Conservation (phyloP, 495 filamentous ascomycete species). For the Penicillium pancosmium region DNA sequence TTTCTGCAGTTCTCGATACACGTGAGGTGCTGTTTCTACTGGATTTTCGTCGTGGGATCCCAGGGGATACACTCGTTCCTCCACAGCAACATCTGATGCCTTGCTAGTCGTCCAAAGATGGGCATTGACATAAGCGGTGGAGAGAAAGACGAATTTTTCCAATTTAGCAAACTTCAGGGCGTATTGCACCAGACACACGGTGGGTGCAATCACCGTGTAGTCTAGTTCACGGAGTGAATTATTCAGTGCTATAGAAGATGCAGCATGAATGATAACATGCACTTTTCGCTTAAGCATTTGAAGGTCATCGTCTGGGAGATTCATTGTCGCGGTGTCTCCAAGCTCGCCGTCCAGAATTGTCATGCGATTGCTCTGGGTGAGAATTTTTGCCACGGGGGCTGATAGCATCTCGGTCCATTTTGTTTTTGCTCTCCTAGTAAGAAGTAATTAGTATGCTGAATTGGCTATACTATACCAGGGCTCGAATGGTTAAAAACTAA, state of each 20-base stretch:
- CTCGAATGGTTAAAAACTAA: conserved; percentile 6
- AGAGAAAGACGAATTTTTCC: conserved; percentile 28
- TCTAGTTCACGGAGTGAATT: conserved; percentile 30
- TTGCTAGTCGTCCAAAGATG: conserved; percentile 26
- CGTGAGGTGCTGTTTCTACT: conserved; percentile 15
- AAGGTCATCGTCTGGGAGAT: conserved; percentile 21
- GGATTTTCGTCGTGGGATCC: conserved; percentile 13
- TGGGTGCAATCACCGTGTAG: conserved; percentile 28
- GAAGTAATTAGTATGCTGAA: not conserved
- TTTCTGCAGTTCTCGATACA: conserved; percentile 23
- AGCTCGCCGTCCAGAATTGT: conserved; percentile 31
- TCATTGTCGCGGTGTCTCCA: conserved; percentile 32
- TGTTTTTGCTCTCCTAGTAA: conserved; percentile 23
- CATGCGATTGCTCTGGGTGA: conserved; percentile 18
- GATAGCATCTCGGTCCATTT: conserved; percentile 30
- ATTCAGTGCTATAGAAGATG: conserved; percentile 20
- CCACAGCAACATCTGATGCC: conserved; percentile 21
- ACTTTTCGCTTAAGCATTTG: conserved; percentile 31
- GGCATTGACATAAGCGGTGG: conserved; percentile 27
- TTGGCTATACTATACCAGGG: no score
- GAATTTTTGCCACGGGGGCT: conserved; percentile 8
- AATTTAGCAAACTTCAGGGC: conserved; percentile 31
- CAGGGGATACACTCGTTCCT: conserved; percentile 26
- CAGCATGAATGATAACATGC: conserved; percentile 28
- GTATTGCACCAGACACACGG: conserved; percentile 25